Conservation (phyloP, 2,329 filamentous ascomycete species). For the Fusarium keratoplasticum region DNA sequence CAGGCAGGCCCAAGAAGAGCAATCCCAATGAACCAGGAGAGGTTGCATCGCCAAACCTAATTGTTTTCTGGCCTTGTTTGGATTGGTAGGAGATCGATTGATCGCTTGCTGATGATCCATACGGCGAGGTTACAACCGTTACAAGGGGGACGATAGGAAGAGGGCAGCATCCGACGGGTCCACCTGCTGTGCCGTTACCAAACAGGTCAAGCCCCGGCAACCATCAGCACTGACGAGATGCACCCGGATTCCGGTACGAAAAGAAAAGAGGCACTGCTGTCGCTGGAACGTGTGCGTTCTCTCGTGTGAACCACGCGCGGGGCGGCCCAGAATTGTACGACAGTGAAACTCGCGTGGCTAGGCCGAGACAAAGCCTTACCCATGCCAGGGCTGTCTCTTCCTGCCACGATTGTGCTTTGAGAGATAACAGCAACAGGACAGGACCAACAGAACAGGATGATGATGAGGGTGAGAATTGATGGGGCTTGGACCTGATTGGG, state of each 20-base stretch:
- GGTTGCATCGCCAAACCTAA: constrained; percentile 11
- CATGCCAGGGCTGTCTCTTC: constrained; percentile 3
- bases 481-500: background rate
- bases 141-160: background rate
- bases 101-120: constrained; percentile 11
- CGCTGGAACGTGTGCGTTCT: constrained; percentile 21
- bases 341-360: constrained; percentile 34
- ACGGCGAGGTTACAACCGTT: background rate
- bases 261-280: constrained; percentile 5
- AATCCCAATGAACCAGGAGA: constrained; percentile 5
- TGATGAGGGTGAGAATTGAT: background rate
- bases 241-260: background rate
- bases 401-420: constrained; percentile 3
- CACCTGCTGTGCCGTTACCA: background rate
- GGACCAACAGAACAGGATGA: background rate
- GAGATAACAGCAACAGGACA: background rate
- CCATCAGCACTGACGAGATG: background rate
- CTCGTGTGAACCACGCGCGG: background rate
- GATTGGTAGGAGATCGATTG: constrained; percentile 14
- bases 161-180: background rate
- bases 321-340: background rate
- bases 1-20: background rate
- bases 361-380: constrained; percentile 31
- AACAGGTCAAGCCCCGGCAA: background rate
- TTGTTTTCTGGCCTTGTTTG: constrained; percentile 1